Evolutionary conservation across 257 asterid species (phyloP).

Genomic region (Solanum ossicruentum): DNA sequence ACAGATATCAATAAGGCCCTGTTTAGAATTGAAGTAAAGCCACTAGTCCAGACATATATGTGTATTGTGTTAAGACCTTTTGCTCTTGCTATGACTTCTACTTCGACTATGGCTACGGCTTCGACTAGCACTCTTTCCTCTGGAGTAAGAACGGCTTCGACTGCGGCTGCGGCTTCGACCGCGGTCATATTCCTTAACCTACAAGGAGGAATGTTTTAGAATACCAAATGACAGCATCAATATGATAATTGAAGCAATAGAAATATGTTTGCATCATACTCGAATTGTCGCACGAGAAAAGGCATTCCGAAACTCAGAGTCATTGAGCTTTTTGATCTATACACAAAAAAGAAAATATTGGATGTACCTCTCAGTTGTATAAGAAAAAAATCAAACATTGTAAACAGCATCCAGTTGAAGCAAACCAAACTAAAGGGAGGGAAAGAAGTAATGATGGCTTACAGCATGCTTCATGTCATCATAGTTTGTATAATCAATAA

Average conservation of each 20-base stretch:
- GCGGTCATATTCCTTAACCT: constrained; percentile 86
- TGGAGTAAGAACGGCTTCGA: constrained; percentile 50
- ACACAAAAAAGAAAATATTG: constrained; percentile 1
- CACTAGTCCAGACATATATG: not conserved
- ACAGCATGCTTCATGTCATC: constrained; percentile 97
- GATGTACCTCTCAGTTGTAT: not conserved
- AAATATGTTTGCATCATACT: constrained; percentile 25
- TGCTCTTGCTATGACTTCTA: constrained; percentile 78
- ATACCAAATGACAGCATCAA: not conserved
- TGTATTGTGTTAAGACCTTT: constrained; percentile 29
- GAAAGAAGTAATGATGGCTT: constrained; percentile 6
- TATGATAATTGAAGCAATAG: not conserved
- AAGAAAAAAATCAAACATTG: not conserved
- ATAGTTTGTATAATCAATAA: constrained; percentile 71
- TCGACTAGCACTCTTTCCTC: constrained; percentile 62
- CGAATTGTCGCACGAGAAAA: constrained; percentile 66
- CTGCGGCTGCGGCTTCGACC: constrained; percentile 72
- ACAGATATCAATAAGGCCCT: not conserved
- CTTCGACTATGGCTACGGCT: constrained; percentile 63
- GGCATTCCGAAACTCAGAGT: constrained; percentile 88
- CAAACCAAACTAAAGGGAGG: not conserved
- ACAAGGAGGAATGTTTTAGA: not conserved
- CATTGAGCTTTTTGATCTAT: constrained; percentile 90
- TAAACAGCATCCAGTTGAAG: not conserved
- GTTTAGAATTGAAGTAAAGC: not conserved